A percentile compares a stretch with the other conserved stretches of the same genome.
Conservation (phyloP, 805 yeast species). For the Saccharomycopsis lassenensis region DNA sequence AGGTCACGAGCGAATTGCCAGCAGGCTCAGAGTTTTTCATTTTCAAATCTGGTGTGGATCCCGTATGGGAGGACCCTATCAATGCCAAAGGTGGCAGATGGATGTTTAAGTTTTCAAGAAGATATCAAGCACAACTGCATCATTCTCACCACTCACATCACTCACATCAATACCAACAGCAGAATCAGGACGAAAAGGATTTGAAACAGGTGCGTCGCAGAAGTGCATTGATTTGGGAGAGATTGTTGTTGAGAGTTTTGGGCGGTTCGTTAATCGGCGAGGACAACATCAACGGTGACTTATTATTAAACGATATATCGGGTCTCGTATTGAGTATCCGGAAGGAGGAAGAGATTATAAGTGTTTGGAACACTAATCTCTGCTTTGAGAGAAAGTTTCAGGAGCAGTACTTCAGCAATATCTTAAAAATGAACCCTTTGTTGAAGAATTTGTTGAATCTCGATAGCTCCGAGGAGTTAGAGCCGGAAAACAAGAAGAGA, state of each 20-base stretch:
- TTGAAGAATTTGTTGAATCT: background rate
- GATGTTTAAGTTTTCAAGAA: constrained; percentile 40
- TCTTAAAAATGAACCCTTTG: constrained; percentile 5
- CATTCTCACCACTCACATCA: background rate
- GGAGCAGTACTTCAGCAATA: constrained; percentile 15
- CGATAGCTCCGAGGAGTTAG: constrained; percentile 1
- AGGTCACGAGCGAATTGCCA: constrained; percentile 29
- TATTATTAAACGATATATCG: constrained; percentile 34
- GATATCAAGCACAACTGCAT: constrained; percentile 13
- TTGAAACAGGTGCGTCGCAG: constrained; percentile 10
- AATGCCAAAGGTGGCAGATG: constrained; percentile 54
- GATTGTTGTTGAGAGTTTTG: constrained; percentile 39
- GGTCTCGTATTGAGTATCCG: constrained; percentile 53
- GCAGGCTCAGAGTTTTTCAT: constrained; percentile 43
- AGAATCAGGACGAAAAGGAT: constrained; percentile 13
- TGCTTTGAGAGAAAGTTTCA: constrained; percentile 24
- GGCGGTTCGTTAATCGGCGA: constrained; percentile 40
- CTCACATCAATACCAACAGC: background rate
- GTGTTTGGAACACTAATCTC: constrained; percentile 50
- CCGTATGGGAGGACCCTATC: constrained; percentile 59
- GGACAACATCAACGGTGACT: constrained; percentile 26
- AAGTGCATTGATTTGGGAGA: constrained; percentile 41
- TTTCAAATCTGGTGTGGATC: constrained; percentile 49
- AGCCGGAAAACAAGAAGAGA: constrained; percentile 4
- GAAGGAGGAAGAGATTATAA: constrained; percentile 46